A percentile compares a stretch with the other conserved stretches of the same genome.
phyloP scores from a whole-genome alignment of 345 rosid genomes.

The Dovyalis caffra region DNA sequence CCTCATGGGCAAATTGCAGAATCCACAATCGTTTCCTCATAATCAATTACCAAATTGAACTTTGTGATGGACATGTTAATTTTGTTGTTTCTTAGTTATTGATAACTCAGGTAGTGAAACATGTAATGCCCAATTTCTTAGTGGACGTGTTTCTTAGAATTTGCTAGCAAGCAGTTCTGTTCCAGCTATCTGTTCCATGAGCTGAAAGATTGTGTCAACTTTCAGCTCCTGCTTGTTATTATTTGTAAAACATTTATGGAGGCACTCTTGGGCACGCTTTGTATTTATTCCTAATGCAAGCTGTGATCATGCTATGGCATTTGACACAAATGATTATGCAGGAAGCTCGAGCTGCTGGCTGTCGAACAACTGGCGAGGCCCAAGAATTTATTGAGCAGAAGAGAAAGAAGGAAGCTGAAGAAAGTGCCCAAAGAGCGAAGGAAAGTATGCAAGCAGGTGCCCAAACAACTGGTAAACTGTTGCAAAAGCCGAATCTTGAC shows the following conservation, averaged over 20 bases:
- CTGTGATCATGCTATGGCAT: neutral
- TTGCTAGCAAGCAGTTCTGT: neutral
- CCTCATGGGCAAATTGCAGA: neutral
- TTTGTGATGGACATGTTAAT: too few relatives aligned
- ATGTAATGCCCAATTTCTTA: neutral
- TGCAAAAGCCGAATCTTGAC: constrained; percentile 39
- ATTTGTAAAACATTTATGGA: neutral
- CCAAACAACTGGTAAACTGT: constrained; percentile 53
- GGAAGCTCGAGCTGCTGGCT: constrained; percentile 91
- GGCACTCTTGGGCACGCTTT: neutral
- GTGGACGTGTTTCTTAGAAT: neutral
- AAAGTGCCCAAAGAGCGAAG: constrained; percentile 44
- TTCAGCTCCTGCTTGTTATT: neutral
- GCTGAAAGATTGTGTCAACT: neutral
- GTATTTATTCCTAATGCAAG: too few relatives aligned
- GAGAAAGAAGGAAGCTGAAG: constrained; percentile 71
- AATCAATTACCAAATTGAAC: neutral
- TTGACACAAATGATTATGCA: constrained; percentile 26
- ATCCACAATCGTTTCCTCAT: neutral
- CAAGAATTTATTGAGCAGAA: constrained; percentile 60
- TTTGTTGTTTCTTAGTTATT: too few relatives aligned
- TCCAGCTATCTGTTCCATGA: neutral
- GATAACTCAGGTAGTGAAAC: too few relatives aligned
- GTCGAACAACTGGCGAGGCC: constrained; percentile 58
- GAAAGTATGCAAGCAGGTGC: constrained; percentile 55